Evolutionary conservation across 148 eudicot genomes (phyloP).

Genomic region (Diospyros kaki): DNA sequence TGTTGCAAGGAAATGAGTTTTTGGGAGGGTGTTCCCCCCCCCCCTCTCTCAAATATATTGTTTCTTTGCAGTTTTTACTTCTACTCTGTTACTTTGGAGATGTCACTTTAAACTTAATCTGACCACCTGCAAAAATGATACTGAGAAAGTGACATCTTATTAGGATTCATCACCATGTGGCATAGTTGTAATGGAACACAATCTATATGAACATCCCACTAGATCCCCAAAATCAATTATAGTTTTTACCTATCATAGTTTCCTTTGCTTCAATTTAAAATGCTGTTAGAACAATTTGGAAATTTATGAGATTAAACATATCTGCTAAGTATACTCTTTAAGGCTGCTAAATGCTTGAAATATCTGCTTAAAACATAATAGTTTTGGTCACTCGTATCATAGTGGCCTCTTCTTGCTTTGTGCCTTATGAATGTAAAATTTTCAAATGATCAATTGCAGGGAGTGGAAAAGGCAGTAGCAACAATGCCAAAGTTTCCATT

Average conservation of each 20-base stretch:
- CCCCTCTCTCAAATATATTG: neutral
- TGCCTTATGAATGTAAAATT: neutral
- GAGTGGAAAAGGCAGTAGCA: constrained; percentile 33
- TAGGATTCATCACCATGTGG: neutral
- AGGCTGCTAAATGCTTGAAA: neutral
- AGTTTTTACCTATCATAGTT: neutral
- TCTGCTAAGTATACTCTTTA: neutral
- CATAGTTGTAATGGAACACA: neutral
- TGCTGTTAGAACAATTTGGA: neutral
- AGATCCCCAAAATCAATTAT: neutral
- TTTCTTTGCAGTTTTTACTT: neutral
- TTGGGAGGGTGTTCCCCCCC: no score
- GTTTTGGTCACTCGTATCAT: neutral
- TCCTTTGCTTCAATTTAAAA: neutral
- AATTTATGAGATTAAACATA: neutral
- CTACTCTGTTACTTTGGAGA: neutral
- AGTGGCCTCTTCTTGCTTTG: neutral
- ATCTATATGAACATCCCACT: neutral
- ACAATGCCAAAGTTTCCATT: constrained; percentile 37
- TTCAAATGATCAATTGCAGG: constrained; percentile 21
- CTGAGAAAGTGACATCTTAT: constrained; percentile 2
- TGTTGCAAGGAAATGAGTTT: neutral
- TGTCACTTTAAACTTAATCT: neutral
- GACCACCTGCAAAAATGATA: neutral
- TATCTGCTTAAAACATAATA: neutral